Evolutionary conservation across 345 rosid species (phyloP).

Genomic region (Mangifera indica): DNA sequence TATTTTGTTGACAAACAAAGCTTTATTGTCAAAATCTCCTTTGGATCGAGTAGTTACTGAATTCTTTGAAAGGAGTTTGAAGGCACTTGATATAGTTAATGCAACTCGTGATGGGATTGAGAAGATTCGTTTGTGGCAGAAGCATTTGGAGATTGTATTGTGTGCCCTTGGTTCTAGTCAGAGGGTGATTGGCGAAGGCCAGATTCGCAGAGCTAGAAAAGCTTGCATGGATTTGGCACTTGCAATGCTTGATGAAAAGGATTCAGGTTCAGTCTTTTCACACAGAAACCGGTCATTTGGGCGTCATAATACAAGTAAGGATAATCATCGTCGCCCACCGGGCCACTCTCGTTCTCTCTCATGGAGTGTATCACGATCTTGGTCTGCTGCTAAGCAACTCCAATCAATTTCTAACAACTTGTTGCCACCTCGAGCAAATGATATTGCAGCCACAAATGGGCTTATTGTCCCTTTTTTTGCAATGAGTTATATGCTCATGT

Average conservation of each 20-base stretch:
- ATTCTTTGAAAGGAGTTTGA: conserved; percentile 36
- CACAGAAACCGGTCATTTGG: conserved; percentile 39
- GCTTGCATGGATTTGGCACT: conserved; percentile 39
- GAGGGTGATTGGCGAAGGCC: conserved; percentile 33
- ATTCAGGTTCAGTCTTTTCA: conserved; percentile 31
- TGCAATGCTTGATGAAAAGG: conserved; percentile 43
- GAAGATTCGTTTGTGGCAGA: conserved; percentile 35
- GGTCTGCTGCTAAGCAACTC: conserved; percentile 48
- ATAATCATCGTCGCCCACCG: conserved; percentile 13
- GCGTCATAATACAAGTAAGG: conserved; percentile 18
- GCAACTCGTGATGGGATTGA: conserved; percentile 46
- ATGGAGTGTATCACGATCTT: conserved; percentile 43
- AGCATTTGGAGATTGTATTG: conserved; percentile 42
- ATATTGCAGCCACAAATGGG: conserved; percentile 37
- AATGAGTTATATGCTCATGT: conserved; percentile 32
- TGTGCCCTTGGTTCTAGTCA: conserved; percentile 26
- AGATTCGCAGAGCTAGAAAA: conserved; percentile 41
- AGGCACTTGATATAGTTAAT: conserved; percentile 45
- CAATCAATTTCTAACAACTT: conserved; percentile 33
- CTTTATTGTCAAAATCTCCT: conserved; percentile 21
- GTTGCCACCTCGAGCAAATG: conserved; percentile 31
- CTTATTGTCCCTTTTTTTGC: conserved; percentile 32
- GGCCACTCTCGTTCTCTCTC: conserved; percentile 44
- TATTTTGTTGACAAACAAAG: conserved; percentile 29
- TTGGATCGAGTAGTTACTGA: conserved; percentile 32